Base-by-base conservation (phyloP, 2,329 filamentous ascomycete species). In the Ophiosphaerella narmari region DNA sequence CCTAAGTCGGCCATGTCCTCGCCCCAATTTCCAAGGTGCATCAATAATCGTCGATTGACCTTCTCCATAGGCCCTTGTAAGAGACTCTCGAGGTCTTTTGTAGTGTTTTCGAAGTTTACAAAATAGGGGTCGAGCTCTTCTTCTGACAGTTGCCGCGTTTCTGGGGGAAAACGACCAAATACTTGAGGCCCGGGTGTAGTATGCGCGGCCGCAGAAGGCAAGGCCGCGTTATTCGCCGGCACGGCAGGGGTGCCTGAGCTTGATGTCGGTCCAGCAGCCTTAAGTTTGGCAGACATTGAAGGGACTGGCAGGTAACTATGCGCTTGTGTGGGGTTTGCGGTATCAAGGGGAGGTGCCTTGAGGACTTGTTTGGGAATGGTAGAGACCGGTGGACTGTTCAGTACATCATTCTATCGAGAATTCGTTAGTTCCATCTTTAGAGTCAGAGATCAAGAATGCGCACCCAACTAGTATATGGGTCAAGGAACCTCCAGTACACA, bases 401-500 rank as follows among this genome's bases (percentile, higher is more conserved):
- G 78, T n/a, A 99, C 92, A 75, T 99, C 94, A 69, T 84, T 95
- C 92, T 96, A 55, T 16, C 7, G 13, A 9, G 8, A 50, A 46
- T 33, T n/a, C 8, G 33, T 60, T 39, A 63, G 54, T 14, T 37
- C 4, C 2, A 5, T 8, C 1, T 14, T 7, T 26, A 21, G 12
- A 2, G n/a, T 9, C 23, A n/a, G 2, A 8, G 6, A 1, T 5
- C 21, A 14, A 21, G 29, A 37, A 16, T 45, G 70, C 79, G 52
- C 84, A 96, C 91, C 94, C 94, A 99, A 83, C 94, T 97, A 21
- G 93, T 92, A 71, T 99, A 97, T 9, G 95, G 94, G 71, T 99
- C 94, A 31, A 99, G 81, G 69, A 99, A 99, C 60, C 91, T 88
- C 92, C 93, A 97, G 86, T 92, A 96, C 23, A 99, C 92, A 2